These are phyloP conservation scores for Magnusiomyces fungicola DNA, from an alignment of 1,139 yeast genomes.

Conservation along the genomic window DNA sequence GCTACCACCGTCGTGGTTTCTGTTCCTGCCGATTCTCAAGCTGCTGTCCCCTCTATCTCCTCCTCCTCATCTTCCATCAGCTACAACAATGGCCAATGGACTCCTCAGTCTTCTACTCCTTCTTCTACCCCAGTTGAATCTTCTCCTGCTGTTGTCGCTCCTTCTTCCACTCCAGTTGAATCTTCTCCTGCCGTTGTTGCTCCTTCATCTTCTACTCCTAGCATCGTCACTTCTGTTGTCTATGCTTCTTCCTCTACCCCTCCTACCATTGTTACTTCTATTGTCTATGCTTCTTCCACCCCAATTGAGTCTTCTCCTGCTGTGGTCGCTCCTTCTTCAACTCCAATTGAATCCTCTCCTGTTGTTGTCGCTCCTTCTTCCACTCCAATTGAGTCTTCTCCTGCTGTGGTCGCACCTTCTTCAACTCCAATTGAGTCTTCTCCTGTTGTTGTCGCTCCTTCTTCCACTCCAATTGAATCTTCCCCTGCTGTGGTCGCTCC, in stretches of 20 bases:
- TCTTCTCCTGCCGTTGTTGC: conserved; percentile 4
- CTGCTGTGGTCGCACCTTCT: conserved; percentile 8
- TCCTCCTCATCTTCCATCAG: background rate
- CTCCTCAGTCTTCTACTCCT: background rate
- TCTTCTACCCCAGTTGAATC: background rate
- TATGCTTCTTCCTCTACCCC: background rate
- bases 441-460: background rate
- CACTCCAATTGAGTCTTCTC: background rate
- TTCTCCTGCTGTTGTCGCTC: conserved; percentile 5
- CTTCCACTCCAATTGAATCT: background rate
- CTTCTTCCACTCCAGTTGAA: conserved; percentile 11
- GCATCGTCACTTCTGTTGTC: background rate
- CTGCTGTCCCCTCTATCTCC: background rate
- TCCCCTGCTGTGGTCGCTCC: background rate
- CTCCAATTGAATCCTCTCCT: background rate
- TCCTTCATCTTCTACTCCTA: background rate
- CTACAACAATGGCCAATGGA: background rate
- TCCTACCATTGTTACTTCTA: too few species aligned
- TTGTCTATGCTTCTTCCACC: too few species aligned
- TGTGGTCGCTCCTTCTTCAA: background rate
- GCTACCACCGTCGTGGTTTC: too few species aligned
- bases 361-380: background rate
- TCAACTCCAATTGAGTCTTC: conserved; percentile 10
- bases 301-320: background rate
- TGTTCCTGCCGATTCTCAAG: too few species aligned